phyloP scores from a whole-genome alignment of 2,329 filamentous ascomycete genomes.

The Aotearoamyces nothofagi region DNA sequence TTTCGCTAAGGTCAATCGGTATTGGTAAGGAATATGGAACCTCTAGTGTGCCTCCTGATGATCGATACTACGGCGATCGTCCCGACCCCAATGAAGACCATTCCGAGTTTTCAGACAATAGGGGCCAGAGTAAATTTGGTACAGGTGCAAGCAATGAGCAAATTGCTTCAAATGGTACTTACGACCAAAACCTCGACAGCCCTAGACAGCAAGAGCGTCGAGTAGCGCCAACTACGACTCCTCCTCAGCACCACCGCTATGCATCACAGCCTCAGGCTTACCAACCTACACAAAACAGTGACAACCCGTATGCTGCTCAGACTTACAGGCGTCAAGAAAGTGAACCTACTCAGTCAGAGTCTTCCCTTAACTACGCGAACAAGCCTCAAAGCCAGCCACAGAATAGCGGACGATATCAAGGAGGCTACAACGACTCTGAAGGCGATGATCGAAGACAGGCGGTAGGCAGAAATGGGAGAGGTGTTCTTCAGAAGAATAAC shows the following conservation, averaged over 20 bases:
- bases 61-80: conserved; percentile 9
- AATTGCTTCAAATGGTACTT: conserved; percentile 12
- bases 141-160: conserved; percentile 10
- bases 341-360: conserved; percentile 16
- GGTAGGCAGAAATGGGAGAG: conserved; percentile 26
- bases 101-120: conserved; percentile 10
- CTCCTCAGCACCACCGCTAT: conserved; percentile 27
- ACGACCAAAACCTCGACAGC: conserved; percentile 14
- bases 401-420: conserved; percentile 9
- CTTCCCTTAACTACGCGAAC: conserved; percentile 13
- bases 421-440: conserved; percentile 14
- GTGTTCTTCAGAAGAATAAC: conserved; percentile 70
- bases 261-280: conserved; percentile 19
- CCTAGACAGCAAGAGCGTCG: conserved; percentile 21
- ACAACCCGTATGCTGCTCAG: conserved; percentile 12
- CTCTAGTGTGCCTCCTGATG: conserved; percentile 10
- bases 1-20: conserved; percentile 50
- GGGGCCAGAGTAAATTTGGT: conserved; percentile 9
- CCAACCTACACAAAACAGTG: conserved; percentile 10
- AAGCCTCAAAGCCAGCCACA: conserved; percentile 7
- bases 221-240: conserved; percentile 22
- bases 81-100: conserved; percentile 12
- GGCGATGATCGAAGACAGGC: conserved; percentile 9
- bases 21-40: conserved; percentile 32
- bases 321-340: conserved; percentile 16